Conservation (phyloP, 176 grass and related monocot genomes). For the Ampelocalamus luodianensis region DNA sequence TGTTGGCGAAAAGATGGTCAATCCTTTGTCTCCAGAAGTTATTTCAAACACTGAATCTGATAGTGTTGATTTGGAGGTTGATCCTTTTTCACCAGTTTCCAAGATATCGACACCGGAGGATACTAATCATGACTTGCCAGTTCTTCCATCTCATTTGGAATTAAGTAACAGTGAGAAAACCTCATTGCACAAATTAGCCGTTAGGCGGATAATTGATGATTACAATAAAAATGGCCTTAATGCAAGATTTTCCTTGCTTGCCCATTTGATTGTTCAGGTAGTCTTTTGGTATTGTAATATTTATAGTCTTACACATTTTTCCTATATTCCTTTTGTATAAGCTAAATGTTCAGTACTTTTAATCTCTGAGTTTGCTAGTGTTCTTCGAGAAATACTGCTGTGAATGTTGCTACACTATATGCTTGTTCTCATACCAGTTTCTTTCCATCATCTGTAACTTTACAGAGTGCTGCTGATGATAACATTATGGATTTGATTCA, state of each 20-base stretch:
- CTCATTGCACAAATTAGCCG: conserved; percentile 54
- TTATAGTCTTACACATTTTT: conserved; percentile 38
- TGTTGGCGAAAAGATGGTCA: conserved; percentile 50
- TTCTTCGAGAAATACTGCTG: conserved; percentile 9
- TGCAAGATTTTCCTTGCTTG: conserved; percentile 76
- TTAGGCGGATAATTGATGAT: conserved; percentile 75
- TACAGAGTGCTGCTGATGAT: conserved; percentile 69
- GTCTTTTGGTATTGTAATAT: conserved; percentile 35
- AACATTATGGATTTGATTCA: conserved; percentile 81
- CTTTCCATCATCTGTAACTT: conserved; percentile 44
- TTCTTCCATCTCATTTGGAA: conserved; percentile 70
- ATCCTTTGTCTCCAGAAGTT: conserved; percentile 65
- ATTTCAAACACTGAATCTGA: conserved; percentile 55
- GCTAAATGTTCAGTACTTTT: background rate
- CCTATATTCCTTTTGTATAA: conserved; percentile 1
- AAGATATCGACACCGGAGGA: conserved; percentile 58
- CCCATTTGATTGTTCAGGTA: conserved; percentile 91
- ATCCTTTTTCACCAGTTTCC: conserved; percentile 54
- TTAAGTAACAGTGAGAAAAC: conserved; percentile 69
- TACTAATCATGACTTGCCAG: conserved; percentile 68
- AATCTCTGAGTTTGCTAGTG: conserved; percentile 24
- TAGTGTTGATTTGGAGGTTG: conserved; percentile 59
- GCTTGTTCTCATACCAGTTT: conserved; percentile 31
- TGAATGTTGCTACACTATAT: conserved; percentile 26
- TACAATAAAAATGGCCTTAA: conserved; percentile 58